A percentile compares a stretch with the other conserved stretches of the same genome.
phyloP scores from a whole-genome alignment of 345 rosid species.

The Clausena lansium region DNA sequence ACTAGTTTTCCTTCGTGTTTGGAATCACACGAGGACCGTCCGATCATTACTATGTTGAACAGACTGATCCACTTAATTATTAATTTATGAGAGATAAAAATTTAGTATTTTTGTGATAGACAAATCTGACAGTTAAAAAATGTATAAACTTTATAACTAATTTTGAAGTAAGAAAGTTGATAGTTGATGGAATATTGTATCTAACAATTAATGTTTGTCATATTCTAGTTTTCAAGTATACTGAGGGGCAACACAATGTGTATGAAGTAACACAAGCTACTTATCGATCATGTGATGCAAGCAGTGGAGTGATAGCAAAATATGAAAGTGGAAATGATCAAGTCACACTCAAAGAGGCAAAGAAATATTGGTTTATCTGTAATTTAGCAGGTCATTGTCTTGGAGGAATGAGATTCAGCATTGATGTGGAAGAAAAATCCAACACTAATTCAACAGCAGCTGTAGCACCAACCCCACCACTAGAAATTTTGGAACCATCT shows the following conservation, averaged over 20 bases:
- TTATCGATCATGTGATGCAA: slow-evolving; percentile 39
- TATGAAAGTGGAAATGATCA: slow-evolving; percentile 46
- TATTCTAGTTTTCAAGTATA: slow-evolving; percentile 44
- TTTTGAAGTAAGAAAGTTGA: too few relatives aligned
- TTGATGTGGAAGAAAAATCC: slow-evolving; percentile 23
- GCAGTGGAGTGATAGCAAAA: slow-evolving; percentile 44
- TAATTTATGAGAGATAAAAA: too few relatives aligned
- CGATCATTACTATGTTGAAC: too few relatives aligned
- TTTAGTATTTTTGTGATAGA: too few relatives aligned
- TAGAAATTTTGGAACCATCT: slow-evolving; percentile 9
- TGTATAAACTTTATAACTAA: too few relatives aligned
- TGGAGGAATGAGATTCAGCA: slow-evolving; percentile 53
- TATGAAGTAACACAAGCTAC: slow-evolving; percentile 41
- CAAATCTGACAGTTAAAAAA: too few relatives aligned
- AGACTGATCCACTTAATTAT: too few relatives aligned
- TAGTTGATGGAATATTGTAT: too few relatives aligned
- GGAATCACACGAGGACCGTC: too few relatives aligned
- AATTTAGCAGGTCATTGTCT: slow-evolving; percentile 48
- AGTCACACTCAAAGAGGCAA: slow-evolving; percentile 32
- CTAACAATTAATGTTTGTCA: too few relatives aligned
- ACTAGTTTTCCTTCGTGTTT: too few relatives aligned
- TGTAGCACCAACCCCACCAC: neutral
- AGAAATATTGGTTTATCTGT: slow-evolving; percentile 56
- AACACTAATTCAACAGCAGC: neutral
- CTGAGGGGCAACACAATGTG: slow-evolving; percentile 43